Evolutionary conservation across 2,329 filamentous ascomycete species (phyloP).

Genomic region (Hymenoscyphus salicellus): DNA sequence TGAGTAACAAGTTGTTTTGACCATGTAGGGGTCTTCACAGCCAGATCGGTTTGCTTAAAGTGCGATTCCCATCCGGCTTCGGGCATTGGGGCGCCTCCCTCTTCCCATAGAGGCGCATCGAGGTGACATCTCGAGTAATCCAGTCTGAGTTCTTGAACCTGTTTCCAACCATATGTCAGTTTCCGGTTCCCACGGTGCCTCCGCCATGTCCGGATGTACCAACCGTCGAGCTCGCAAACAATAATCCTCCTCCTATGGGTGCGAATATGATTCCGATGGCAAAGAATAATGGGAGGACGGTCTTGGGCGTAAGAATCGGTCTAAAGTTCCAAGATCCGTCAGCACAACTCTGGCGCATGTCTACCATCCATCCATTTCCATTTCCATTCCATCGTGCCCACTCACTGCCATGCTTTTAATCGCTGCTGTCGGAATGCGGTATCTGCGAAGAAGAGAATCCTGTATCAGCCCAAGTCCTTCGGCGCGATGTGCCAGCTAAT

Average conservation of each 20-base stretch:
- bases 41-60: conserved; percentile 59
- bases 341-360: conserved; percentile 17
- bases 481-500: background rate
- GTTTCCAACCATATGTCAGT: conserved; percentile 1
- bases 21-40: conserved; percentile 27
- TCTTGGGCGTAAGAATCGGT: conserved; percentile 93
- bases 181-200: background rate
- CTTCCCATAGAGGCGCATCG: conserved; percentile 49
- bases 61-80: conserved; percentile 42
- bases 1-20: conserved; percentile 30
- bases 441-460: conserved; percentile 51
- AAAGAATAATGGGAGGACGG: conserved; percentile 88
- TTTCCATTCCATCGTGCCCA: conserved; percentile 14
- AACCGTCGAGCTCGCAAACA: conserved; percentile 82
- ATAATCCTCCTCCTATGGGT: conserved; percentile 80
- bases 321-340: conserved; percentile 44
- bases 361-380: conserved; percentile 5
- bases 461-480: background rate
- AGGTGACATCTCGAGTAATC: conserved; percentile 79
- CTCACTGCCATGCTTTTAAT: conserved; percentile 97
- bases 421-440: conserved; percentile 96
- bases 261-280: conserved; percentile 87
- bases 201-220: conserved; percentile 24
- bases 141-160: conserved; percentile 88
- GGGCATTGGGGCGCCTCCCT: conserved; percentile 48